These are phyloP conservation scores for Blastomyces silverae DNA, from an alignment of 2,329 filamentous ascomycete species.

Conservation along the genomic window DNA sequence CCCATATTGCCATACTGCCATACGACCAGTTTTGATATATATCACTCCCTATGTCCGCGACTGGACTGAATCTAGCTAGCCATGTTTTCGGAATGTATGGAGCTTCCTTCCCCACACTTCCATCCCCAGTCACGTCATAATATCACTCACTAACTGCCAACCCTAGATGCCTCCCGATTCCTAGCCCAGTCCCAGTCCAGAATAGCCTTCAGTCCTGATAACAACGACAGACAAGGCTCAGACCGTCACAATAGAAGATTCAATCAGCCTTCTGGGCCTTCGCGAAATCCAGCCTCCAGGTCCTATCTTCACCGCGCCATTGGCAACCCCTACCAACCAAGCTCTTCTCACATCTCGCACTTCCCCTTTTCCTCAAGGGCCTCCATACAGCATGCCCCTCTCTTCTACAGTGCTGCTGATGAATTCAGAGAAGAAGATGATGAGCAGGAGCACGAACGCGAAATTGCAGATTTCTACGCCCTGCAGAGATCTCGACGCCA, in stretches of 20 bases:
- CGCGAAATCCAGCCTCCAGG: constrained; percentile 45
- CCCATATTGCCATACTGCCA: background rate
- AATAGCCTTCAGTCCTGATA: constrained; percentile 63
- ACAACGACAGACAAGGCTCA: constrained; percentile 42
- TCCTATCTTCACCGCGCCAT: constrained; percentile 48
- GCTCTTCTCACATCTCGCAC: constrained; percentile 62
- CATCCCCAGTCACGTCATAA: constrained; percentile 6
- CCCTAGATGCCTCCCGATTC: constrained; percentile 86
- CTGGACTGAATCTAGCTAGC: background rate
- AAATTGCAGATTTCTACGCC: constrained; percentile 90
- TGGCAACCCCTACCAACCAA: constrained; percentile 72
- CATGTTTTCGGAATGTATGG: constrained; percentile 24
- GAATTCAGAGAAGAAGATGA: constrained; percentile 91
- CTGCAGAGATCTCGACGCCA: constrained; percentile 83
- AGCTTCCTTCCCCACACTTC: background rate
- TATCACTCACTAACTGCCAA: background rate
- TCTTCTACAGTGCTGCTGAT: constrained; percentile 90
- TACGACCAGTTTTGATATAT: background rate
- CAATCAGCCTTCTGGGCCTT: constrained; percentile 36
- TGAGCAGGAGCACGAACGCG: constrained; percentile 79
- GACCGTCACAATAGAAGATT: constrained; percentile 42
- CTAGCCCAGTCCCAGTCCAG: constrained; percentile 93
- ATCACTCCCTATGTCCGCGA: constrained; percentile 1
- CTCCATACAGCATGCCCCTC: constrained; percentile 69
- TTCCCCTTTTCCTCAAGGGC: constrained; percentile 77